These are phyloP conservation scores for Hymenoscyphus scutula DNA, from an alignment of 2,329 filamentous ascomycete species.

Conservation along the genomic window DNA sequence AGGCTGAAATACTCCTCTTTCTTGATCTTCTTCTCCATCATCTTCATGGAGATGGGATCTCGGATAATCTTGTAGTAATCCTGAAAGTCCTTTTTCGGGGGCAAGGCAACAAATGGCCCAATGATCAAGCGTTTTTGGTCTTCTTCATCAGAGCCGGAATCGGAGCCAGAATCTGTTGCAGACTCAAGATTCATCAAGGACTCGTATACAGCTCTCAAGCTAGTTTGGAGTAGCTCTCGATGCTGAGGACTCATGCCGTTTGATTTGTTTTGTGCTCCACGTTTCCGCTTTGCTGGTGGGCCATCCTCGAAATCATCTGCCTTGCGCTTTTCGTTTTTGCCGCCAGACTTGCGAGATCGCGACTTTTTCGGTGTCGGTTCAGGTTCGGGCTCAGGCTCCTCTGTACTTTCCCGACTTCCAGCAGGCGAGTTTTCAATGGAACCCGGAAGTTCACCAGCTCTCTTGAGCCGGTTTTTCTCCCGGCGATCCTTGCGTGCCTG, in stretches of 20 bases:
- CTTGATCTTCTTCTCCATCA: constrained; percentile 93
- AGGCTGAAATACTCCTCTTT: constrained; percentile 86
- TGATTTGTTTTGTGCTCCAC: constrained; percentile 57
- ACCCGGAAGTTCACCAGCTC: constrained; percentile 37
- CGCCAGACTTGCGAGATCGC: constrained; percentile 64
- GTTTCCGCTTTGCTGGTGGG: constrained; percentile 74
- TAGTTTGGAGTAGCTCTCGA: constrained; percentile 74
- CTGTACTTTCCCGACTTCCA: constrained; percentile 78
- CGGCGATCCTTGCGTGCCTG: constrained; percentile 80
- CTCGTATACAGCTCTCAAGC: constrained; percentile 75
- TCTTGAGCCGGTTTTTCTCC: constrained; percentile 71
- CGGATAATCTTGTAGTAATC: constrained; percentile 95
- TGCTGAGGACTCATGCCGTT: constrained; percentile 63
- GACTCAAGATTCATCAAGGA: constrained; percentile 81
- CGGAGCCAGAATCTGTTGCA: constrained; percentile 60
- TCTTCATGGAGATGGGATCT: constrained; percentile 92
- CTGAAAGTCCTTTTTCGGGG: constrained; percentile 83
- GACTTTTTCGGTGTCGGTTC: constrained; percentile 69
- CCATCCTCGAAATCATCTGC: constrained; percentile 60
- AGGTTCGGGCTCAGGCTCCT: constrained; percentile 66
- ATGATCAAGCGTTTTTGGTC: constrained; percentile 77
- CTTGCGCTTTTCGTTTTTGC: constrained; percentile 80
- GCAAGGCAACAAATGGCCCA: constrained; percentile 88
- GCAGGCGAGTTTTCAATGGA: constrained; percentile 65
- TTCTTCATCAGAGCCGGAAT: constrained; percentile 54